Percentiles rank a stretch among this genome's conserved stretches.
Conservation (phyloP, 2,329 filamentous ascomycete genomes). For the Colletotrichum cuscutae region DNA sequence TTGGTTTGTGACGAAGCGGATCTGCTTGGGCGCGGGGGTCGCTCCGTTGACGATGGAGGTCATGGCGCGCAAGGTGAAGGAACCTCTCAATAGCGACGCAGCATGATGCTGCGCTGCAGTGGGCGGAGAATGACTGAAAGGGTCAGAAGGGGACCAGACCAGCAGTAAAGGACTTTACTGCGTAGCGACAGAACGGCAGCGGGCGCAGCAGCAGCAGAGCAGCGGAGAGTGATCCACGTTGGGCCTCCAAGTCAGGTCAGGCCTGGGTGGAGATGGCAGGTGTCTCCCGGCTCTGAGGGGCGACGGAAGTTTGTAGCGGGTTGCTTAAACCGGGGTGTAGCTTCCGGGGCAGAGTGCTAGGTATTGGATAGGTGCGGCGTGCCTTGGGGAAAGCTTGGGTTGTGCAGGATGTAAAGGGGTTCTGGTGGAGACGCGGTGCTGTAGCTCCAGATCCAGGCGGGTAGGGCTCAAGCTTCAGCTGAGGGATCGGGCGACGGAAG, state of each 20-base stretch:
- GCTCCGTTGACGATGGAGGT: slow-evolving; percentile 50
- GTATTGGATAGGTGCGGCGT: background rate
- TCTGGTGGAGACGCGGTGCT: slow-evolving; percentile 23
- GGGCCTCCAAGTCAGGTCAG: slow-evolving; percentile 15
- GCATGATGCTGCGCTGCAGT: slow-evolving; percentile 34
- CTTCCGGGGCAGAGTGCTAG: slow-evolving; percentile 1
- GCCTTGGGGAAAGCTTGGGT: slow-evolving; percentile 29
- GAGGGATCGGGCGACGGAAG: slow-evolving; percentile 4
- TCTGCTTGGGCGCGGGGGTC: slow-evolving; percentile 64
- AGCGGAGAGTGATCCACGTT: slow-evolving; percentile 13
- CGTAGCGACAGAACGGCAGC: background rate
- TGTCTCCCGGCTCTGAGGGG: slow-evolving; percentile 11
- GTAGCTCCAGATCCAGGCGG: slow-evolving; percentile 20
- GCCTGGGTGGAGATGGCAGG: slow-evolving; percentile 26
- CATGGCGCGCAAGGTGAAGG: slow-evolving; percentile 33
- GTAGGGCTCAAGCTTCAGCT: slow-evolving; percentile 15
- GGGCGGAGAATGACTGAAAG: slow-evolving; percentile 20
- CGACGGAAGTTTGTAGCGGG: background rate
- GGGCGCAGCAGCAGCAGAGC: background rate
- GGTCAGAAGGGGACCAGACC: background rate
- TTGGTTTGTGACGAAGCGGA: slow-evolving; percentile 85
- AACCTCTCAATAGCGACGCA: slow-evolving; percentile 31
- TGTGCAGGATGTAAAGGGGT: background rate
- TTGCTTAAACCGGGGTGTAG: slow-evolving; percentile 19
- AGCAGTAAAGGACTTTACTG: background rate